Base-by-base conservation (phyloP, 208 protist species). In the Trypanosoma rangeli region DNA sequence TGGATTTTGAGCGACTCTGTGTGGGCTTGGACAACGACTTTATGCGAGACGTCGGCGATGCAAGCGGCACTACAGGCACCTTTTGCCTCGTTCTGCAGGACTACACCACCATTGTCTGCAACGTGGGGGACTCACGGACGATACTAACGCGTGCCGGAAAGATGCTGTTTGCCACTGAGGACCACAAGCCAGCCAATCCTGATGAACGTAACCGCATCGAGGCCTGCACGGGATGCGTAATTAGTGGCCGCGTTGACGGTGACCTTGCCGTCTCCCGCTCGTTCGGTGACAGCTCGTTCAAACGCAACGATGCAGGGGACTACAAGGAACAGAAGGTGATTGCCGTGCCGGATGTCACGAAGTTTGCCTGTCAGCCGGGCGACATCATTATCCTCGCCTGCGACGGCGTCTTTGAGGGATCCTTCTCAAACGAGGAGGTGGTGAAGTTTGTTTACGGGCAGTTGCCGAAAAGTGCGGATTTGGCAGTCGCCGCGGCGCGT, bases 211-310 rank as follows among this genome's bases (percentile, higher is more conserved):
- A 87, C 39, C 93, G 96, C 57, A 98, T 98, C 58, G 74, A 87
- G 59, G 83, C 78, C 33, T 87, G 82, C 57, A 94, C 93, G 29
- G 96, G 96, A 31, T 91, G 78, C 65, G 94, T 98, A 42, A 69
- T 84, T 57, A 80, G 81, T 53, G 86, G 83, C 60, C 89, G 96
- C 46, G 96, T 98, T 7, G 91, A 97, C 70, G 96, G 96, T 49
- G 89, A 94, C 67, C 84, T 98, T 15, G 96, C 94, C 49, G 92
- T 98, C 22, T 94, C 88, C 8, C 89, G 96, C 31, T 90, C 96
- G 20, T 94, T 98, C 44, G 96, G 96, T n/a, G 96, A 98, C 72
- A 76, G 73, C 55, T 72, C 84, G 33, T 98, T 97, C 78, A 98
- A 98, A 73, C 77, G 83, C 13, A 64, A 56, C 20, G 64, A 60